These are phyloP conservation scores for Geosmithia flava DNA, from an alignment of 2,329 filamentous ascomycete genomes.

Conservation along the genomic window DNA sequence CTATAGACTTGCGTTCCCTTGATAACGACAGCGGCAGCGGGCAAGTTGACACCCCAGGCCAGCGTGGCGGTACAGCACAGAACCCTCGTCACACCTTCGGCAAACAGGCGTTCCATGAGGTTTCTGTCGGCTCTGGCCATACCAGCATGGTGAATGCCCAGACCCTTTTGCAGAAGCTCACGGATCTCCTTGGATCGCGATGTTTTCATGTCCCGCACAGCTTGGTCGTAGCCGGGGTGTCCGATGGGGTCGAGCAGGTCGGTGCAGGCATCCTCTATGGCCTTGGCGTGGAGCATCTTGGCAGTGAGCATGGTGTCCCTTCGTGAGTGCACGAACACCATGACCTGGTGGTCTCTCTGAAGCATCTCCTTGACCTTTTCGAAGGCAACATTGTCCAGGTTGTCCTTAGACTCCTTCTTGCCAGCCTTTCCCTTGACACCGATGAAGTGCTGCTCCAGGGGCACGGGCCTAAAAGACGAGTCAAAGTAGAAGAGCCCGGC, in stretches of 20 bases:
- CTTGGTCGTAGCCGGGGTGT: slow-evolving; percentile 70
- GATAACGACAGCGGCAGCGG: slow-evolving; percentile 91
- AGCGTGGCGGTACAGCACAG: slow-evolving; percentile 96
- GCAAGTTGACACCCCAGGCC: slow-evolving; percentile 97
- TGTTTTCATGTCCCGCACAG: slow-evolving; percentile 71
- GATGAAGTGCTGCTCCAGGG: slow-evolving; percentile 92
- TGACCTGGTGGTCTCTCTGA: slow-evolving; percentile 83
- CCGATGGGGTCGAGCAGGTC: slow-evolving; percentile 73
- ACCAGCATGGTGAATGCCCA: slow-evolving; percentile 92
- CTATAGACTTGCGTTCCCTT: slow-evolving; percentile 98
- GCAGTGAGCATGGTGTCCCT: slow-evolving; percentile 89
- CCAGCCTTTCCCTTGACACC: slow-evolving; percentile 88
- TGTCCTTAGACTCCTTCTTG: slow-evolving; percentile 71
- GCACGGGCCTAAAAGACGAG: slow-evolving; percentile 87
- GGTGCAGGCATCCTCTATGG: slow-evolving; percentile 63
- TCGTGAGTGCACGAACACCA: slow-evolving; percentile 97
- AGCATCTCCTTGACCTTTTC: slow-evolving; percentile 96
- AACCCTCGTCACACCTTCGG: slow-evolving; percentile 86
- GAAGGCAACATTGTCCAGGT: slow-evolving; percentile 76
- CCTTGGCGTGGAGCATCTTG: slow-evolving; percentile 75
- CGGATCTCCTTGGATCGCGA: slow-evolving; percentile 79
- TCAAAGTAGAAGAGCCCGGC: slow-evolving; percentile 96
- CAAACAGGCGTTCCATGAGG: slow-evolving; percentile 86
- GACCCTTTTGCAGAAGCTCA: slow-evolving; percentile 78
- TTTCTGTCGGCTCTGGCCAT: slow-evolving; percentile 94